These are phyloP conservation scores for Scheffersomyces cryptocercus DNA, from an alignment of 1,139 yeast species.

Conservation along the genomic window DNA sequence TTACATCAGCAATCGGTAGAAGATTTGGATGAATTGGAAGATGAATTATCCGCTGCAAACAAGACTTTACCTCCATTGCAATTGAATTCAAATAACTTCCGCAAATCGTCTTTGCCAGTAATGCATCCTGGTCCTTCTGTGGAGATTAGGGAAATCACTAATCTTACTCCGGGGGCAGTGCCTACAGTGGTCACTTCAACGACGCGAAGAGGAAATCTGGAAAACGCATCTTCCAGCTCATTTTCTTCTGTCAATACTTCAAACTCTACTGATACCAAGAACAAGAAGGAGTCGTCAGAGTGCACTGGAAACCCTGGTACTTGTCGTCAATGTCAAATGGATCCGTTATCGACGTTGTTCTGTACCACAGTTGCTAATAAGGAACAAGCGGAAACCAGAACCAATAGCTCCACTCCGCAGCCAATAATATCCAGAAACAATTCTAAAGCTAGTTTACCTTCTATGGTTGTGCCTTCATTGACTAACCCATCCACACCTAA, in stretches of 20 bases:
- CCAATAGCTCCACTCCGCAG: slow-evolving; percentile 12
- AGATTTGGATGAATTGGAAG: slow-evolving; percentile 14
- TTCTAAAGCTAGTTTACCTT: slow-evolving; percentile 13
- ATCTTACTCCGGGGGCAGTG: slow-evolving; percentile 44
- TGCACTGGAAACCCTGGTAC: slow-evolving; percentile 91
- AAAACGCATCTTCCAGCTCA: slow-evolving; percentile 1
- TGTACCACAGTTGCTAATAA: slow-evolving; percentile 80
- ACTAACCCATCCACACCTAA: slow-evolving; percentile 24
- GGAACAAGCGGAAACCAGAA: slow-evolving; percentile 21
- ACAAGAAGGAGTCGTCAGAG: slow-evolving; percentile 5
- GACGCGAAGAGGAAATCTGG: slow-evolving; percentile 16
- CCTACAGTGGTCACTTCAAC: slow-evolving; percentile 36
- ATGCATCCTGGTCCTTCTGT: slow-evolving; percentile 69
- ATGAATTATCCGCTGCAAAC: slow-evolving; percentile 18
- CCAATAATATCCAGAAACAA: slow-evolving; percentile 14
- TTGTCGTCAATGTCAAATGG: slow-evolving; percentile 79
- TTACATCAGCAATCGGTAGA: slow-evolving; percentile 20
- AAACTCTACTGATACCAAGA: slow-evolving; percentile 1
- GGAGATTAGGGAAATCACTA: slow-evolving; percentile 48
- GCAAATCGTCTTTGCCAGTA: slow-evolving; percentile 51
- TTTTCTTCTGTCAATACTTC: slow-evolving; percentile 2
- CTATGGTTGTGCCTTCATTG: slow-evolving; percentile 13
- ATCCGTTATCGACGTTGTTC: slow-evolving; percentile 86
- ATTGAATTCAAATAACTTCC: slow-evolving; percentile 21
- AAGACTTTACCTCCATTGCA: slow-evolving; percentile 40